Evolutionary conservation across 768 basidiomycete species (phyloP).

Genomic region (Agaricus sinodeliciosus): DNA sequence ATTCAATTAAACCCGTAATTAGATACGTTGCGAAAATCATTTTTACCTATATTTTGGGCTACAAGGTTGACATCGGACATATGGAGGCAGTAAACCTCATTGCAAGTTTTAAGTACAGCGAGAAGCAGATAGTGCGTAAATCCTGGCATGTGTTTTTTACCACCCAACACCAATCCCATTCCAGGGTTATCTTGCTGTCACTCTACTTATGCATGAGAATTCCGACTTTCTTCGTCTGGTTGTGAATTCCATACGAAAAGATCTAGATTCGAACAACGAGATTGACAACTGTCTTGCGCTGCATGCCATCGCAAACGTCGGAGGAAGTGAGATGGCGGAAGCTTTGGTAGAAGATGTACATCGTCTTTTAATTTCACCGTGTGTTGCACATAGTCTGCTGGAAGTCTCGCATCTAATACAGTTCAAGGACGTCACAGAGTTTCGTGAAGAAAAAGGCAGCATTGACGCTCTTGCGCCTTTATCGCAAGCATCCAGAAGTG

Average conservation of each 20-base stretch:
- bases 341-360: conserved; percentile 92
- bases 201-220: conserved; percentile 97
- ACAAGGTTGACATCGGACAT: conserved; percentile 98
- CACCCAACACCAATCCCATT: conserved; percentile 7
- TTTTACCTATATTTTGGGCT: conserved; percentile 98
- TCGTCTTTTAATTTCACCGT: conserved; percentile 92
- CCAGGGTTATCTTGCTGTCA: conserved; percentile 96
- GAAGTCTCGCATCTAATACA: conserved; percentile 7
- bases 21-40: conserved; percentile 99
- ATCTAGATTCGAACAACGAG: conserved; percentile 91
- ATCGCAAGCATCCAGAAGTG: conserved; percentile 93
- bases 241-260: conserved; percentile 97
- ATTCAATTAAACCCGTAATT: conserved; percentile 2
- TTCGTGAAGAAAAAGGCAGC: conserved; percentile 99
- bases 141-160: background rate
- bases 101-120: conserved; percentile 90
- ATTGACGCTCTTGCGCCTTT: conserved; percentile 83
- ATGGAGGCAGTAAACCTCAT: conserved; percentile 99
- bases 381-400: conserved; percentile 17
- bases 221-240: conserved; percentile 94
- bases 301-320: conserved; percentile 97
- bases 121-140: conserved; percentile 91
- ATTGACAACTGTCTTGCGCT: conserved; percentile 94
- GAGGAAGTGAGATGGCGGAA: conserved; percentile 98
- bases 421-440: conserved; percentile 75